Percentiles rank a stretch among this genome's conserved stretches.
Evolutionary conservation across 371 early-diverging fungal genomes (phyloP).

Genomic region (Parasitella parasitica): DNA sequence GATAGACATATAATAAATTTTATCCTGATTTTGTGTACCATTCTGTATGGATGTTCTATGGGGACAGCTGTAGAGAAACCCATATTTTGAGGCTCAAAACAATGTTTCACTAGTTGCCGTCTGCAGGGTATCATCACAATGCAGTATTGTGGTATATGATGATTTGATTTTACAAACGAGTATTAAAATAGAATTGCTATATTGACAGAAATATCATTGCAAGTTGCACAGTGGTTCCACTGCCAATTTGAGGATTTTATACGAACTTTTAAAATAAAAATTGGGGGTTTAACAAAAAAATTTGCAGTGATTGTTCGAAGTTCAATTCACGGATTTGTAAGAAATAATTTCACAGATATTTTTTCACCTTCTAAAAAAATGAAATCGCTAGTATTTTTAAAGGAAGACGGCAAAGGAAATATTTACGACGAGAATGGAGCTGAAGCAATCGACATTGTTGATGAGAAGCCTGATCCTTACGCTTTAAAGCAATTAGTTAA

Average conservation of each 20-base stretch:
- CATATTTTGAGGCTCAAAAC: too few species aligned
- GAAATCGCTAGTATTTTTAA: conserved; percentile 1
- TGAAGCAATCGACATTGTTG: not conserved
- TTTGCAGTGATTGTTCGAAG: not conserved
- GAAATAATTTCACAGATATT: not conserved
- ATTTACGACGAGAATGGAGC: conserved; percentile 1
- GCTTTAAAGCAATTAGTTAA: not conserved
- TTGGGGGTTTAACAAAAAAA: not conserved
- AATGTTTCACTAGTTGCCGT: too few species aligned
- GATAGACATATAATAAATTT: not conserved
- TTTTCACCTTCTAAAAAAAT: conserved; percentile 3
- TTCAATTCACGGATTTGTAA: not conserved
- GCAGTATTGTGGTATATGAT: too few species aligned
- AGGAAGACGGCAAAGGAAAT: conserved; percentile 6
- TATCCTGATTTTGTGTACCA: too few species aligned
- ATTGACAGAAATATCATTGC: too few species aligned
- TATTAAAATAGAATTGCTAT: too few species aligned
- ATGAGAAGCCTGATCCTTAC: not conserved
- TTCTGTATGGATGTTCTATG: too few species aligned
- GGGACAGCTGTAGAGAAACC: not conserved
- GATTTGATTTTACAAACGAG: too few species aligned
- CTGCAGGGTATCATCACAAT: too few species aligned
- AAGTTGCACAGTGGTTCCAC: not conserved
- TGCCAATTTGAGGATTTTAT: conserved; percentile 1
- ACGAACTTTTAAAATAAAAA: not conserved